Evolutionary conservation across 2,329 filamentous ascomycete species (phyloP).

Genomic region (Septoria petroselini): DNA sequence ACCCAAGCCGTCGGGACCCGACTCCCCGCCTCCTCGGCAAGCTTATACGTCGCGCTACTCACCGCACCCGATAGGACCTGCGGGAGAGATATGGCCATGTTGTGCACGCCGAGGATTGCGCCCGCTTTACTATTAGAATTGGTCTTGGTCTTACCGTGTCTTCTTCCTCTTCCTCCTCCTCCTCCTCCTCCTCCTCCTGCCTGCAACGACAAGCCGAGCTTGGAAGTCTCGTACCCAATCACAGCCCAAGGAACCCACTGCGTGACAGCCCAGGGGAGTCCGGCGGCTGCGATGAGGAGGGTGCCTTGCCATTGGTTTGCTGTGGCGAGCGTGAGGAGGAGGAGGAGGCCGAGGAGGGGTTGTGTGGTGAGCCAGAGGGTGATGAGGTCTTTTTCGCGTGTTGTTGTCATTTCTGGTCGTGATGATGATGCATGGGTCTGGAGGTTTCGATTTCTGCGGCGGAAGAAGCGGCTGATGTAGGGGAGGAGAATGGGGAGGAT

Average conservation of each 20-base stretch:
- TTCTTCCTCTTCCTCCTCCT: too few relatives aligned
- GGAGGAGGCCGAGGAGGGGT: slow-evolving; percentile 22
- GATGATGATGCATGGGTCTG: background rate
- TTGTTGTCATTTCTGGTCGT: too few relatives aligned
- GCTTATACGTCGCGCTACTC: slow-evolving; percentile 18
- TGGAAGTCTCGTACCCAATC: slow-evolving; percentile 22
- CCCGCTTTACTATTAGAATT: slow-evolving; percentile 21
- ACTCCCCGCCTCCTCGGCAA: slow-evolving; percentile 23
- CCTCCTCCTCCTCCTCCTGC: too few relatives aligned
- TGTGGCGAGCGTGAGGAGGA: slow-evolving; percentile 20
- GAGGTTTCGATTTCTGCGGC: background rate
- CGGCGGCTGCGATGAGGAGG: slow-evolving; percentile 20
- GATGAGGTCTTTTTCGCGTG: slow-evolving; percentile 12
- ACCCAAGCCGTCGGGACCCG: slow-evolving; percentile 24
- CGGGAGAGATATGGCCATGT: slow-evolving; percentile 26
- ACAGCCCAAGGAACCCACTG: slow-evolving; percentile 26
- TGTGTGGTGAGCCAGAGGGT: slow-evolving; percentile 24
- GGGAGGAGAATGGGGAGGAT: slow-evolving; percentile 16
- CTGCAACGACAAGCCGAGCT: slow-evolving; percentile 18
- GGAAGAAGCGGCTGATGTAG: slow-evolving; percentile 3
- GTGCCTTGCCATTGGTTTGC: slow-evolving; percentile 27
- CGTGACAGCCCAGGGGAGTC: slow-evolving; percentile 25
- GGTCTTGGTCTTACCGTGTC: too few relatives aligned
- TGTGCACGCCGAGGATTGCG: slow-evolving; percentile 25
- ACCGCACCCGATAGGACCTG: slow-evolving; percentile 23